These are phyloP conservation scores for Microcyclosporella mali DNA, from an alignment of 2,329 filamentous ascomycete genomes.

Conservation along the genomic window DNA sequence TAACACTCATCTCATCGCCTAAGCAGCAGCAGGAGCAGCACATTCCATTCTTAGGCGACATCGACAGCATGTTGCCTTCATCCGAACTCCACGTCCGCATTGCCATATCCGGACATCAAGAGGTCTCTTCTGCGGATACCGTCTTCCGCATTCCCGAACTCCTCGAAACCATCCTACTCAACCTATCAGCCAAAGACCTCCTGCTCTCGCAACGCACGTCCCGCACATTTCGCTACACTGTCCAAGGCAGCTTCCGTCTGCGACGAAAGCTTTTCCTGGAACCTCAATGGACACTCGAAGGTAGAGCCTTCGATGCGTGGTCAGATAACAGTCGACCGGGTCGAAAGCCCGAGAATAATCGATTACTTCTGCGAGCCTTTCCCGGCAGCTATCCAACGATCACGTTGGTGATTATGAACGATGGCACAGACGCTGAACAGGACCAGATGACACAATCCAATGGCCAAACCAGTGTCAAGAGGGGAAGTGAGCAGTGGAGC, in stretches of 20 bases:
- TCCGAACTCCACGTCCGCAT: too few species aligned
- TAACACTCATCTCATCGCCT: too few species aligned
- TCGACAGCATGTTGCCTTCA: too few species aligned
- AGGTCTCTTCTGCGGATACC: conserved; percentile 2
- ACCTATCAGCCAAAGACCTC: conserved; percentile 29
- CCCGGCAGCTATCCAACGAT: conserved; percentile 32
- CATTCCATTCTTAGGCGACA: too few species aligned
- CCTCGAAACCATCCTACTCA: conserved; percentile 33
- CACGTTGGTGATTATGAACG: conserved; percentile 26
- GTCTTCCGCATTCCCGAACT: conserved; percentile 35
- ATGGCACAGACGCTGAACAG: conserved; percentile 8
- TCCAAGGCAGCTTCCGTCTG: conserved; percentile 24
- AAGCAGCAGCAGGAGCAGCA: too few species aligned
- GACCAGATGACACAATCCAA: conserved; percentile 4
- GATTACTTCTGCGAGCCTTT: conserved; percentile 29
- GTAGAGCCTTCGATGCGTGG: conserved; percentile 20
- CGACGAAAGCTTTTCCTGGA: conserved; percentile 32
- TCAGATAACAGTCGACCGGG: conserved; percentile 17
- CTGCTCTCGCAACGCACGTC: conserved; percentile 31
- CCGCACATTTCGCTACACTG: conserved; percentile 24
- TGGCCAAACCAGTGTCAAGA: conserved; percentile 1
- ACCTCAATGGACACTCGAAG: conserved; percentile 29
- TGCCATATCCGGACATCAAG: too few species aligned
- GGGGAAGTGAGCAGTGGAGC: conserved; percentile 25
- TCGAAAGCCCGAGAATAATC: conserved; percentile 31